Base-by-base conservation (phyloP, 192 early-diverging fungal genomes). In the Coemansia sp. region DNA sequence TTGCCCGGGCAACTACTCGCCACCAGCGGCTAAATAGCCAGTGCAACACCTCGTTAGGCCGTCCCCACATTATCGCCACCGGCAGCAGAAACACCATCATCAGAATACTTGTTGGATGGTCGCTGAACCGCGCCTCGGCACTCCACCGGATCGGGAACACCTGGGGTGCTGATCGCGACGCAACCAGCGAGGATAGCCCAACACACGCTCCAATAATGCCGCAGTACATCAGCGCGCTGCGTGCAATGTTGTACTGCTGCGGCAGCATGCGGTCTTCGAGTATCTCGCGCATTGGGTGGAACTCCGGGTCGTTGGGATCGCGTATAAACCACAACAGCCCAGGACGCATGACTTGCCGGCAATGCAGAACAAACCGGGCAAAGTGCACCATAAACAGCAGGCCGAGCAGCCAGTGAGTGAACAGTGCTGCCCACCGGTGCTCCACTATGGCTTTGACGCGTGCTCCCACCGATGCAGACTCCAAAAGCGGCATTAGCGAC, bases 291-390 rank as follows among this genome's bases (percentile, higher is more conserved):
- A 99, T 90, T 6, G 94, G 92, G 62, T 93, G 87, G 66, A 96
- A 95, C 30, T 91, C 85, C 16, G 93, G 90, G 63, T 99, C 96
- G 44, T 91, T 94, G 2, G 94, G 95, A 60, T 99, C 95, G 40
- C 94, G 86, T 51, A 99, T 92, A 64, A 97, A 97, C 96, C 96
- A 99, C 82, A 99, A 83, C 20, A 97, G 91, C 15, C 96, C 96
- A 2, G 89, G 89, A 1, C 96, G 86, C 26, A 97, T 84, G 15
- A 94, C 80, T 38, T 88, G 83, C 26, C 94, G 82, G 30, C 90
- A 89, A 14, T 85, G 75, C 15, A 86, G 63, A 3, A 99, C 87
- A 66, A 94, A 94, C 6, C 86, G 75, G 3, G 95, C 89, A 82
- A 99, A 92, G 56, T 90, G 83, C 52, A 92, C 92, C 93, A 98